Conservation (phyloP, 208 protist species). For the Trypanosoma vivax region DNA sequence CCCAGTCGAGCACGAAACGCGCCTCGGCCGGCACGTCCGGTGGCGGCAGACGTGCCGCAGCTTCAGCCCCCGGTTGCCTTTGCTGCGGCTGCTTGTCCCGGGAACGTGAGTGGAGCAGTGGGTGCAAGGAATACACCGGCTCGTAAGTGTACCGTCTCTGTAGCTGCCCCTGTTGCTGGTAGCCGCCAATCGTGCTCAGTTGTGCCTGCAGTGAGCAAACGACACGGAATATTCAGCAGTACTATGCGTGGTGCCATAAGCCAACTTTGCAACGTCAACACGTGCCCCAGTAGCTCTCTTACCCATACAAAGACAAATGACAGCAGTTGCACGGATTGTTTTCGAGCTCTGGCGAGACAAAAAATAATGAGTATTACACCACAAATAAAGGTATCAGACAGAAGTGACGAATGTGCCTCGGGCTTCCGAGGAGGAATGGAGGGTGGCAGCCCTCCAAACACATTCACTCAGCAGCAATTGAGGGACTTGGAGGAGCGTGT, state of each 20-base stretch:
- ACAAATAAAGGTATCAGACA: background rate
- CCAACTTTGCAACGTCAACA: background rate
- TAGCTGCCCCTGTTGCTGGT: no score
- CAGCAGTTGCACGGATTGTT: background rate
- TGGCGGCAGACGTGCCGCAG: background rate
- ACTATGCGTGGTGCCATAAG: no score
- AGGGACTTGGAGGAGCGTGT: conserved; percentile 23
- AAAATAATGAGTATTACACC: conserved; percentile 8
- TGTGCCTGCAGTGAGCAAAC: no score
- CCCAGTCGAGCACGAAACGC: conserved; percentile 69
- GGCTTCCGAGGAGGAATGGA: background rate
- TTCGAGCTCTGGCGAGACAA: conserved; percentile 2
- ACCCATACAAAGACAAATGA: background rate
- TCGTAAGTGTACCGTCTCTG: no score
- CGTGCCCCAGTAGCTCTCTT: background rate
- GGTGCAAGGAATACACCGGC: no score
- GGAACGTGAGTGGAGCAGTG: no score
- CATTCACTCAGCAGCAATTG: conserved; percentile 7
- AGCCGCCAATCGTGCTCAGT: no score
- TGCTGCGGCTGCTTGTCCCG: background rate
- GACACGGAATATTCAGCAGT: no score
- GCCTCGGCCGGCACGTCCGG: conserved; percentile 20
- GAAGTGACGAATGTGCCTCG: background rate
- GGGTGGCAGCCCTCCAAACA: background rate
- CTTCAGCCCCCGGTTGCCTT: background rate